Conservation (phyloP, 495 filamentous ascomycete genomes). For the Talaromyces ruber region DNA sequence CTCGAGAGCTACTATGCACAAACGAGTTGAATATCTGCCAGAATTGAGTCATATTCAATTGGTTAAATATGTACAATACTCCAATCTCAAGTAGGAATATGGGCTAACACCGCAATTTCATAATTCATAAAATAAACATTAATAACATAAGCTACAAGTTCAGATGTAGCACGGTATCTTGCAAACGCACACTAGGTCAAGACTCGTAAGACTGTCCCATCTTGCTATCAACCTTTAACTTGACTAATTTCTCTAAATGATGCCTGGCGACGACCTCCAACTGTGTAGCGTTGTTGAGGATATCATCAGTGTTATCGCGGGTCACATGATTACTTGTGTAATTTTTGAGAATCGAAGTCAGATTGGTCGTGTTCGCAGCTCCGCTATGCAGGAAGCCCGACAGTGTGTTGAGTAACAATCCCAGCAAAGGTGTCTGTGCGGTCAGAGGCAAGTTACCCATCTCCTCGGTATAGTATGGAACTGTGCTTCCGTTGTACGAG, state of each 20-base stretch:
- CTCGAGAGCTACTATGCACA: not conserved
- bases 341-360: not conserved
- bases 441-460: constrained; percentile 26
- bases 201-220: not conserved
- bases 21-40: not conserved
- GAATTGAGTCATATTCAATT: not conserved
- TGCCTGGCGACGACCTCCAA: not conserved
- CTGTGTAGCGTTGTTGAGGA: not conserved
- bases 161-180: not conserved
- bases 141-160: not conserved
- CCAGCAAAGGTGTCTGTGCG: constrained; percentile 21
- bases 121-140: constrained; percentile 3
- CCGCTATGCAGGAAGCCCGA: constrained; percentile 10
- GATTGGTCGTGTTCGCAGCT: not conserved
- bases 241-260: constrained; percentile 1
- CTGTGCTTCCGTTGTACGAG: constrained; percentile 21
- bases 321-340: not conserved
- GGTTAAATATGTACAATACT: not conserved
- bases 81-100: not conserved
- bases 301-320: not conserved
- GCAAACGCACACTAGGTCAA: not conserved
- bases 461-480: constrained; percentile 33
- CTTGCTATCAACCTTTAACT: not conserved
- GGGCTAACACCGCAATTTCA: not conserved
- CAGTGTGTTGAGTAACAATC: constrained; percentile 25